Evolutionary conservation across 2,329 filamentous ascomycete species (phyloP), one percentile per base, ranked within the genome.

Genomic region (Teratosphaeria gauchensis): DNA sequence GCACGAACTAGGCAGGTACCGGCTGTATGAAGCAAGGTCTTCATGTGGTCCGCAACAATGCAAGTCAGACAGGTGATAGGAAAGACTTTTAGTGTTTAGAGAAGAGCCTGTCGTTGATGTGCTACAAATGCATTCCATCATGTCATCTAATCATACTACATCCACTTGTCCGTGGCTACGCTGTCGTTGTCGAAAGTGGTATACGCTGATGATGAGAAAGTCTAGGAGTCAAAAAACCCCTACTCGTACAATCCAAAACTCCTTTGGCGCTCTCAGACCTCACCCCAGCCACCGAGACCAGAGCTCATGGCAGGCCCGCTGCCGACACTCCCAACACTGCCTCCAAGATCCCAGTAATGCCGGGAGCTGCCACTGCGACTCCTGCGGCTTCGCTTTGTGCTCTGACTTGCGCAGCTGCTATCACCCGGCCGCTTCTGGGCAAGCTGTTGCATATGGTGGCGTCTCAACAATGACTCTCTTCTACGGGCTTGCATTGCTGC

Each of bases 331-430:
- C 88, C 89, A 28, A 90, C 88, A 58, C 88, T 92, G 1, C 88
- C 89, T 30, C 90, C 82, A 66, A 96, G 84, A 72, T 96, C 92
- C 92, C 92, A 96, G 73, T 95, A 96, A 71, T 95, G 90, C 56
- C 90, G 78, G 53, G 86, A 89, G 52, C 88, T 92, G 5, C 62
- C 68, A 54, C 67, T 68, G 63, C 84, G 86, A 66, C 84, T 89
- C 4, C 72, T 69, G 3, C 76, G 75, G 58, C 78, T 85, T 65
- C 86, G 84, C 71, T 87, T 86, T 7, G 89, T 90, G 72, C 89
- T 95, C 74, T 95, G 90, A 69, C 64, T 58, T 56, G 62, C 56
- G 61, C 65, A 58, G 56, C 63, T 62, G 59, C 84, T 83, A 60
- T 79, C 75, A 51, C 63, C 58, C 9, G 76, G 67, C 58, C 69